Percentiles rank a stretch among this genome's conserved stretches.
phyloP scores from a whole-genome alignment of 2,329 filamentous ascomycete genomes.

The Biscogniauxia sp. region DNA sequence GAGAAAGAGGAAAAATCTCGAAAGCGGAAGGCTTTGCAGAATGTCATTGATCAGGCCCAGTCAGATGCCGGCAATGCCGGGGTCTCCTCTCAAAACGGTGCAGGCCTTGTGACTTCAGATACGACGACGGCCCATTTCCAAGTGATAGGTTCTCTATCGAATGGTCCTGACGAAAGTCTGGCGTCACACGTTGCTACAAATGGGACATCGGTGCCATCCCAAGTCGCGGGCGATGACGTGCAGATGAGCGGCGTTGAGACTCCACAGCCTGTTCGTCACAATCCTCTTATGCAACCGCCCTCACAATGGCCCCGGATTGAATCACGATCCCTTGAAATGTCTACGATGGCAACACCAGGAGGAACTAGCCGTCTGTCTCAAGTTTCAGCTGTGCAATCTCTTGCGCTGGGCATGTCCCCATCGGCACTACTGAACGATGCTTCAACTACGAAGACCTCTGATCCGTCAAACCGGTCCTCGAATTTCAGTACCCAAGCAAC shows the following conservation, averaged over 20 bases:
- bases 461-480: conserved; percentile 62
- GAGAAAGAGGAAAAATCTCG: conserved; percentile 58
- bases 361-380: conserved; percentile 63
- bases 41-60: conserved; percentile 46
- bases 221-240: conserved; percentile 53
- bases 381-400: conserved; percentile 55
- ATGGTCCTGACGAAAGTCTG: conserved; percentile 49
- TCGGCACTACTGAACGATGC: conserved; percentile 74
- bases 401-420: conserved; percentile 57
- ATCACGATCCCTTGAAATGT: conserved; percentile 32
- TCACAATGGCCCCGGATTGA: conserved; percentile 38
- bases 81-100: conserved; percentile 46
- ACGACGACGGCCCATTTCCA: conserved; percentile 52
- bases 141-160: conserved; percentile 57
- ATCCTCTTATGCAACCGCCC: conserved; percentile 49
- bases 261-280: conserved; percentile 42
- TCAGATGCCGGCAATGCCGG: conserved; percentile 51
- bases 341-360: conserved; percentile 38
- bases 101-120: conserved; percentile 43
- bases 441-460: conserved; percentile 88
- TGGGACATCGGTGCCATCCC: conserved; percentile 51
- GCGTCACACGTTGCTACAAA: conserved; percentile 48
- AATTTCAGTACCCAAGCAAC: conserved; percentile 70
- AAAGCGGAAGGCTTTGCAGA: conserved; percentile 63
- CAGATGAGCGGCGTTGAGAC: conserved; percentile 58